These are phyloP conservation scores for Sporisorium exsertum DNA, from an alignment of 1,284 basidiomycete genomes.

Conservation along the genomic window DNA sequence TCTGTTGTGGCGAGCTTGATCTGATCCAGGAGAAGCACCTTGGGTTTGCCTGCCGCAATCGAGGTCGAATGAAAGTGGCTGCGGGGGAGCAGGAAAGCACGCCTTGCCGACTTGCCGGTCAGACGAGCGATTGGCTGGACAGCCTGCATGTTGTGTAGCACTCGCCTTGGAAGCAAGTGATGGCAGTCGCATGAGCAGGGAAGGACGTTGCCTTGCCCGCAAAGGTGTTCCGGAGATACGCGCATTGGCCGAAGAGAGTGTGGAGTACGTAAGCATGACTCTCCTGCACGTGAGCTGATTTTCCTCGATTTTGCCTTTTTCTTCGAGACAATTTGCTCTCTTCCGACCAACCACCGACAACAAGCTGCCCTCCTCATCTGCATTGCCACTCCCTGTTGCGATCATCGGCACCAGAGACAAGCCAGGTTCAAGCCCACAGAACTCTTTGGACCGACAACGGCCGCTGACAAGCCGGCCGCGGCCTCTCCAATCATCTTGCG, in stretches of 20 bases:
- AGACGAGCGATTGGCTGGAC: background rate
- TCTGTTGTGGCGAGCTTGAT: constrained; percentile 53
- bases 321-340: background rate
- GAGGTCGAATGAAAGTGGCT: constrained; percentile 17
- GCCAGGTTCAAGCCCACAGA: background rate
- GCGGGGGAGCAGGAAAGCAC: background rate
- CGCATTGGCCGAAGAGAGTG: background rate
- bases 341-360: background rate
- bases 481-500: constrained; percentile 20
- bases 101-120: background rate
- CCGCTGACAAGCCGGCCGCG: constrained; percentile 2
- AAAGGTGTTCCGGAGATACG: background rate
- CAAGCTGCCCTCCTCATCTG: background rate
- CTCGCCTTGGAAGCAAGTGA: background rate
- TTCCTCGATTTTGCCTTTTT: constrained; percentile 2
- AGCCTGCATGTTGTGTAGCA: constrained; percentile 5
- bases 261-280: constrained; percentile 40
- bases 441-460: background rate
- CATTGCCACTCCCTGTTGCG: background rate
- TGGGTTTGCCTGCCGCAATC: constrained; percentile 29
- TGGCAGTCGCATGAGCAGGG: background rate
- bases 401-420: background rate
- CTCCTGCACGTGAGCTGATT: background rate
- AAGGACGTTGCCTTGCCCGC: background rate
- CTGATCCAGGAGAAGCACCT: constrained; percentile 62